Evolutionary conservation across 306 rosid species (phyloP).

Genomic region (Vicia villosa): DNA sequence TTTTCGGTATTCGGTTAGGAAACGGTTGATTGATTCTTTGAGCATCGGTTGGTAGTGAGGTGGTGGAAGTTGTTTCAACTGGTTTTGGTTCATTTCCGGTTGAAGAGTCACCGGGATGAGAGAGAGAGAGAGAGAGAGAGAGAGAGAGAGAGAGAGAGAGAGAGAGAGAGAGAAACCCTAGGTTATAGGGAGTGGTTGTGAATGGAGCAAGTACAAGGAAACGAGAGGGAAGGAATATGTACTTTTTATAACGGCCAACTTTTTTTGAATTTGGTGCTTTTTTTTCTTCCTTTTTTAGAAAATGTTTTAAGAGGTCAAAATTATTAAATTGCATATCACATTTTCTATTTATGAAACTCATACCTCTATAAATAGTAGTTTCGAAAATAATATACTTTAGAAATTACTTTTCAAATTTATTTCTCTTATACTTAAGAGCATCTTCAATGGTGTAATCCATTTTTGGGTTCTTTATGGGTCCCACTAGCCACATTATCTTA

Average conservation of each 20-base stretch:
- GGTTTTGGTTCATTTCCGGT: constrained; percentile 32
- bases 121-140: no score
- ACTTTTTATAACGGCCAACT: constrained; percentile 41
- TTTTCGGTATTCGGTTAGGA: constrained; percentile 51
- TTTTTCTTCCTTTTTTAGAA: neutral
- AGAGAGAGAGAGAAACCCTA: constrained; percentile 35
- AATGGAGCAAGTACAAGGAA: neutral
- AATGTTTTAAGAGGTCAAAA: neutral
- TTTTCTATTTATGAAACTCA: no score
- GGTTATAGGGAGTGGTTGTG: neutral
- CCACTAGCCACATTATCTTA: no score
- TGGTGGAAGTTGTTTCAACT: constrained; percentile 12
- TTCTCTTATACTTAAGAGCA: no score
- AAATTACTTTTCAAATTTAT: no score
- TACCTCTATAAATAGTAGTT: no score
- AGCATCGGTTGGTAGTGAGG: constrained; percentile 49
- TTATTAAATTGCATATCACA: no score
- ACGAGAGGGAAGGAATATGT: constrained; percentile 38
- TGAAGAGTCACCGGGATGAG: no score
- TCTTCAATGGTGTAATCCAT: no score
- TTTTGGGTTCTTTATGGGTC: no score
- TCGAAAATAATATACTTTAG: no score
- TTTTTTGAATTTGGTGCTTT: constrained; percentile 34
- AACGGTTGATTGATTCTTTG: constrained; percentile 58
- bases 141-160: no score